A percentile compares a stretch with the other conserved stretches of the same genome.
Evolutionary conservation across 2,329 filamentous ascomycete genomes (phyloP).

Genomic region (Beauveria sp.): DNA sequence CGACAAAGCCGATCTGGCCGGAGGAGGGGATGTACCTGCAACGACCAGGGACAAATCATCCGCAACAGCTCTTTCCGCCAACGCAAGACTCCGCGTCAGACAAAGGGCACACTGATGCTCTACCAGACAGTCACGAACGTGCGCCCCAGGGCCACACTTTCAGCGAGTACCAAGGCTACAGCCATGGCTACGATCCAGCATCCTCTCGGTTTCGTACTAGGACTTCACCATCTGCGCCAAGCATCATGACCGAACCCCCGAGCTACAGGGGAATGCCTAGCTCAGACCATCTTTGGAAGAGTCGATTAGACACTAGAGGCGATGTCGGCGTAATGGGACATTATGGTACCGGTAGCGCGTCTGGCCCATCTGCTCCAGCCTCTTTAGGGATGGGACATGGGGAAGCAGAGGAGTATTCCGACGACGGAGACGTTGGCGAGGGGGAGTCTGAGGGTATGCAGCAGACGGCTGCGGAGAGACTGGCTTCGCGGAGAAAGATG

Average conservation of each 20-base stretch:
- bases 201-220: conserved; percentile 8
- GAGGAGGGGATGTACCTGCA: conserved; percentile 10
- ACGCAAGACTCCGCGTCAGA: conserved; percentile 2
- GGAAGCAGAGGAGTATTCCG: conserved; percentile 7
- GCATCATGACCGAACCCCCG: conserved; percentile 2
- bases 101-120: neutral
- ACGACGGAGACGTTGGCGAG: conserved; percentile 9
- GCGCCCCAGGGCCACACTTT: neutral
- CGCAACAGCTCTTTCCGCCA: conserved; percentile 6
- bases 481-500: conserved; percentile 56
- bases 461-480: conserved; percentile 49
- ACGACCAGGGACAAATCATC: neutral
- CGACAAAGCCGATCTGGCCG: conserved; percentile 8
- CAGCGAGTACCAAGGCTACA: conserved; percentile 3
- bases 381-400: neutral
- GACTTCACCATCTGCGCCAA: conserved; percentile 8
- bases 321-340: neutral
- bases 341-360: neutral
- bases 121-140: neutral
- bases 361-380: neutral
- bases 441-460: conserved; percentile 2
- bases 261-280: neutral
- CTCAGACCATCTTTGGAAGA: conserved; percentile 6
- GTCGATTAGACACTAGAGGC: neutral
- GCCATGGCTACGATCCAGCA: conserved; percentile 1